phyloP scores from a whole-genome alignment of 1,284 basidiomycete species.

The Tilletiopsis washingtonensis region DNA sequence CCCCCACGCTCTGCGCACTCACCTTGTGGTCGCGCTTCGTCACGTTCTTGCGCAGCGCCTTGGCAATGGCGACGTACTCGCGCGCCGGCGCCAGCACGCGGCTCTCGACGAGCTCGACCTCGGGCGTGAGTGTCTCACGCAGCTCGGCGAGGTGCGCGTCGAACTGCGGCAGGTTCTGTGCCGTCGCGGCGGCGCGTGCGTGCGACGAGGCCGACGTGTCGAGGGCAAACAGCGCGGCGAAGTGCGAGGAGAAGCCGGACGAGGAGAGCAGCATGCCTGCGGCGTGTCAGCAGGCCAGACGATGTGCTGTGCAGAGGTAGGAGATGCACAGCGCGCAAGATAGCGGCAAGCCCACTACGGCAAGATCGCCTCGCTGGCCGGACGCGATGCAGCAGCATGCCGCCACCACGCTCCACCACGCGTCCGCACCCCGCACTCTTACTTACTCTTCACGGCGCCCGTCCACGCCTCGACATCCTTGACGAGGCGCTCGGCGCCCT shows the following conservation, averaged over 20 bases:
- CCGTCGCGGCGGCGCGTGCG: constrained; percentile 68
- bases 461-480: constrained; percentile 85
- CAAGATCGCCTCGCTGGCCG: no score
- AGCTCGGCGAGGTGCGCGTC: constrained; percentile 74
- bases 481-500: constrained; percentile 74
- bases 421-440: neutral
- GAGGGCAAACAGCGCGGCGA: neutral
- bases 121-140: constrained; percentile 67
- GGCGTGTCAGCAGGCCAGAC: no score
- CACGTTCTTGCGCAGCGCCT: constrained; percentile 84
- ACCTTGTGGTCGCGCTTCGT: constrained; percentile 96
- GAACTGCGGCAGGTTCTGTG: constrained; percentile 68
- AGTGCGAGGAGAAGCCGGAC: neutral
- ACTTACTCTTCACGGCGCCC: constrained; percentile 51
- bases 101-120: constrained; percentile 88
- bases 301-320: no score
- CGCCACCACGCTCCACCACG: no score
- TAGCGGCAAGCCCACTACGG: no score
- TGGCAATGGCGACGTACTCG: constrained; percentile 78
- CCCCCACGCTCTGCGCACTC: no score
- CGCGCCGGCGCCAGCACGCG: constrained; percentile 77
- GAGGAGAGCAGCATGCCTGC: neutral
- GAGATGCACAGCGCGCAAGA: no score
- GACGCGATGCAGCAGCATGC: no score
- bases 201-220: constrained; percentile 45